Percentiles rank a stretch among this genome's conserved stretches.
Conservation (phyloP, 2,329 filamentous ascomycete species). For the Penicillium sp. region DNA sequence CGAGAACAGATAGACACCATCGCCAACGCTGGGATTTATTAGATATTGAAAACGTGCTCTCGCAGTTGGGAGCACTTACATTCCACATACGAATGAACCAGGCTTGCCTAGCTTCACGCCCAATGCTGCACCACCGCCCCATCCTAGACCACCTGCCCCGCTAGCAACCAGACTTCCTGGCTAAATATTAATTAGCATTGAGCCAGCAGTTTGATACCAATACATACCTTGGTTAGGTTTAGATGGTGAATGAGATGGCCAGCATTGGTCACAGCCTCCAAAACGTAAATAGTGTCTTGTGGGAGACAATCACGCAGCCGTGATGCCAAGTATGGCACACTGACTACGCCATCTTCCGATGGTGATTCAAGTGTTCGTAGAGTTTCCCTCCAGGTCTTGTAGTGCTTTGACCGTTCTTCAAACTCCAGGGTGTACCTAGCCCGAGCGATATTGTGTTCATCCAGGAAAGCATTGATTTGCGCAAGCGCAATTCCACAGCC, state of each 20-base stretch:
- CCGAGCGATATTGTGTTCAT: conserved; percentile 1
- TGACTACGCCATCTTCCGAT: conserved; percentile 19
- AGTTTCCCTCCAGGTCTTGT: conserved; percentile 7
- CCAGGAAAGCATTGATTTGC: conserved; percentile 39
- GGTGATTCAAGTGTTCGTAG: conserved; percentile 8
- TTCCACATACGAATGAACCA: conserved; percentile 50
- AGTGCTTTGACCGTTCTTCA: conserved; percentile 2
- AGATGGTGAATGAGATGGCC: conserved; percentile 22
- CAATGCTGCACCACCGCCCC: conserved; percentile 64
- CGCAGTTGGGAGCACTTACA: conserved; percentile 23
- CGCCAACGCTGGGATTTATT: conserved; percentile 42
- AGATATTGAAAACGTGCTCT: background rate
- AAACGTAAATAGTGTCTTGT: conserved; percentile 58
- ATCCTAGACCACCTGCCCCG: conserved; percentile 67
- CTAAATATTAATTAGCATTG: conserved; percentile 3
- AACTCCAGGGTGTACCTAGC: conserved; percentile 5
- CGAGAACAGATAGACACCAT: conserved; percentile 57
- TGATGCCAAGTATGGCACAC: conserved; percentile 47
- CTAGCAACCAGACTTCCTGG: conserved; percentile 16
- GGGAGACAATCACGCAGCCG: conserved; percentile 50
- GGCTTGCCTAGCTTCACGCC: conserved; percentile 62
- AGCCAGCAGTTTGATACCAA: rapidly evolving
- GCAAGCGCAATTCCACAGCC: conserved; percentile 39
- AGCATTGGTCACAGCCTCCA: conserved; percentile 69
- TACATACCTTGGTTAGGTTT: conserved; percentile 11